Conservation (phyloP, 257 asterid species). For the Solanum verrucosum region DNA sequence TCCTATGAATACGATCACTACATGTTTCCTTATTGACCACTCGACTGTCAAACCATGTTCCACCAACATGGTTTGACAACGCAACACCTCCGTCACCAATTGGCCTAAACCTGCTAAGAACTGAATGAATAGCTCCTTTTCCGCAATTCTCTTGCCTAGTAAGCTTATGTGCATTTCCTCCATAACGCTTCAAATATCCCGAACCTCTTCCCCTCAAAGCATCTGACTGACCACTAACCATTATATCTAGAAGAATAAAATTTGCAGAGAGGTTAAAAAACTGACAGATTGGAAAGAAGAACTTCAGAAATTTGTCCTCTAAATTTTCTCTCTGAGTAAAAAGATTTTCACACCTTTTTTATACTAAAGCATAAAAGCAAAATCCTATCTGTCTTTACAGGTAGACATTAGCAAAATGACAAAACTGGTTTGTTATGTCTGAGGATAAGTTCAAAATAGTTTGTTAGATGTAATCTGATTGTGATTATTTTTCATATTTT, state of each 20-base stretch:
- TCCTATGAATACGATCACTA: conserved; percentile 30
- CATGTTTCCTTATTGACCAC: conserved; percentile 41
- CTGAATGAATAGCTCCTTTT: conserved; percentile 15
- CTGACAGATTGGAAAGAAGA: background rate
- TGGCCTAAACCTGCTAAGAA: conserved; percentile 49
- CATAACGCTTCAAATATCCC: conserved; percentile 19
- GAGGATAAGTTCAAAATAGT: background rate
- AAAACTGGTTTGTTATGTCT: background rate
- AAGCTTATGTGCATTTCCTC: conserved; percentile 28
- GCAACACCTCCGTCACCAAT: conserved; percentile 82
- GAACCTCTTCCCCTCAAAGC: conserved; percentile 19
- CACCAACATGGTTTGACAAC: conserved; percentile 43
- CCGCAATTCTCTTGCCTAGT: conserved; percentile 45
- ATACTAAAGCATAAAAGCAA: background rate
- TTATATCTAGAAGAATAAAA: background rate
- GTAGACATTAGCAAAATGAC: background rate
- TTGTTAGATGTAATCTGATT: background rate
- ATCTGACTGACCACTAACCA: conserved; percentile 16
- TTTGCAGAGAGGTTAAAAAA: background rate
- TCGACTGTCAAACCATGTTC: conserved; percentile 31
- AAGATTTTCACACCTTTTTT: background rate
- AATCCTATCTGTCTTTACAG: background rate
- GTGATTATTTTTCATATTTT: too few species aligned
- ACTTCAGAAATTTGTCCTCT: background rate
- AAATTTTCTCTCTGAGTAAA: background rate